Conservation (phyloP, 148 eudicot species). For the Rhododendron williamsianum region DNA sequence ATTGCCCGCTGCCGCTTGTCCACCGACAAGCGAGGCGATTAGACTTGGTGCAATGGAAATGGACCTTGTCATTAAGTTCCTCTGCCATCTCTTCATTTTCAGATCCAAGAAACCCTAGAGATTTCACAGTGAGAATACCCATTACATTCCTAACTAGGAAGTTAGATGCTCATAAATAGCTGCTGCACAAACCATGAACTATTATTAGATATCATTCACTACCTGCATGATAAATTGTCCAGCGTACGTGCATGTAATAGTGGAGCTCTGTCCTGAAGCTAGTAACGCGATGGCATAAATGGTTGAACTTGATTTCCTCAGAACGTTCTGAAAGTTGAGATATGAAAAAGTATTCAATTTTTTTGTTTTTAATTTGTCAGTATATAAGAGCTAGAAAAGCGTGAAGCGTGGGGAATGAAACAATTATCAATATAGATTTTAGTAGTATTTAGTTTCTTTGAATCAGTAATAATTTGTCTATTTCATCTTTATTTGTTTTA, state of each 20-base stretch:
- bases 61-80: conserved; percentile 36
- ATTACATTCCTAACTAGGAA: not conserved
- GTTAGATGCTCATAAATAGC: not conserved
- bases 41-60: conserved; percentile 45
- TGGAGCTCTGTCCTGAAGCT: conserved; percentile 89
- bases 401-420: not conserved
- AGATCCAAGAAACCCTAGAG: conserved; percentile 42
- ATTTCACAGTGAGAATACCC: not conserved
- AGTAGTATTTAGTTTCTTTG: not conserved
- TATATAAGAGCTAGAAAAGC: not conserved
- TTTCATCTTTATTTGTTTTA: not conserved
- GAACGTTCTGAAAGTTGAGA: conserved; percentile 40
- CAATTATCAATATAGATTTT: not conserved
- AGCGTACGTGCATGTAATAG: conserved; percentile 87
- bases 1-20: conserved; percentile 32
- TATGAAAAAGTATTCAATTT: not conserved
- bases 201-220: not conserved
- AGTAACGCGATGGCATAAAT: conserved; percentile 66
- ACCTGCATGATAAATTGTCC: conserved; percentile 93
- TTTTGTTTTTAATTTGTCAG: not conserved
- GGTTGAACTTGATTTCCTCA: conserved; percentile 63
- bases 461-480: not conserved
- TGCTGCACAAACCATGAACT: not conserved
- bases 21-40: conserved; percentile 34
- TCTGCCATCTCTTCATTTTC: conserved; percentile 34